Base-by-base conservation (phyloP, 306 rosid genomes). In the Castanea crenata region DNA sequence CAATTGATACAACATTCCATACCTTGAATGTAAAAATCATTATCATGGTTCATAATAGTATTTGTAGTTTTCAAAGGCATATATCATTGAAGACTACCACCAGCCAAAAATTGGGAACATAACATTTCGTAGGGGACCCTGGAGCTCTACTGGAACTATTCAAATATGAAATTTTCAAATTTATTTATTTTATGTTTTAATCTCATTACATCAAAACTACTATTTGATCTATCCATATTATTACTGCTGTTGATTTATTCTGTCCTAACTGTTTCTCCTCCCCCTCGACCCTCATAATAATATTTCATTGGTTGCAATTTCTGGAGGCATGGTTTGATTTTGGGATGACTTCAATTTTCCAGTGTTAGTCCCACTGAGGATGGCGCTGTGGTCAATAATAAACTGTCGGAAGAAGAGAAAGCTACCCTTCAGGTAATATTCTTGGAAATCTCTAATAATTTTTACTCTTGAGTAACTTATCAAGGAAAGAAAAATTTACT, bases 371-470 rank as follows among this genome's bases (percentile, higher is more conserved):
- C 98, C 63, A 84, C 73, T 13, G 82, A 92, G 82, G 95, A 94
- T 68, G 78, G 76, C 73, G 85, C 88, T 32, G 78, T 85, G 76
- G 90, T 88, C 75, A 80, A 41, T 74, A 86, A 81, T 76, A 88
- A 90, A 82, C 83, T 91, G 80, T 87, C 99, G 0, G 85, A 88
- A 79, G 89, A 91, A 85, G 97, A 90, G 73, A 90, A 91, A 83
- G 84, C 83, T 72, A 75, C 71, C 70, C 95, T 94, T 86, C 88
- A 91, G 97, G 99, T 94, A 80, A 75, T 64, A 82, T 80, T 88
- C 83, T 59, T 35, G 32, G 27, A 67, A 67, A 34, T 34, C 15
- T 20, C 25, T 67, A 31, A 35, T 67, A 67, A 34, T 8, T 67
- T 67, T 34, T 67, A 15, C 31, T 29, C 69, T 35, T n/a, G n/a